Percentiles rank a stretch among this genome's conserved stretches.
These are phyloP conservation scores for Nicotiana obtusifolia DNA, from an alignment of 257 asterid species.

Conservation along the genomic window DNA sequence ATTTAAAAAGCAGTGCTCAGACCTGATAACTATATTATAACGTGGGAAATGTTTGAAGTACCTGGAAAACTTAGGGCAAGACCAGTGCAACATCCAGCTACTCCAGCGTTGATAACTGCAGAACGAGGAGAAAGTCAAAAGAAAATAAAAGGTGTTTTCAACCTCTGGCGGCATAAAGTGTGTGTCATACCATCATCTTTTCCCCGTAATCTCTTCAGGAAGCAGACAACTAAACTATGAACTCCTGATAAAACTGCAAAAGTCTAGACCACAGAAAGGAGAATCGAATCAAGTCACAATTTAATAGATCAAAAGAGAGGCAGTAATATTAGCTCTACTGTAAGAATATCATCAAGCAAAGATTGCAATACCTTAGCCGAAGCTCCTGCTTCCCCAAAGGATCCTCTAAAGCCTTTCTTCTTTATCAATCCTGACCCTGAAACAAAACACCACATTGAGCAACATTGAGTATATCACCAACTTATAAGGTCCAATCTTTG, in stretches of 20 bases:
- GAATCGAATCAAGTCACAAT: neutral
- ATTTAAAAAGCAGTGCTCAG: neutral
- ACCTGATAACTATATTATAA: neutral
- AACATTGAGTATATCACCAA: neutral
- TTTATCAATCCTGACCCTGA: slow-evolving; percentile 69
- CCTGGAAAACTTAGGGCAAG: slow-evolving; percentile 94
- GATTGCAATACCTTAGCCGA: slow-evolving; percentile 65
- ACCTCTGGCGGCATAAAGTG: neutral
- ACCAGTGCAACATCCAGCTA: slow-evolving; percentile 97
- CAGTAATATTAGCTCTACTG: neutral
- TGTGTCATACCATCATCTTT: slow-evolving; percentile 75
- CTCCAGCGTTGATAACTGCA: slow-evolving; percentile 87
- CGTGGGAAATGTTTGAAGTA: slow-evolving; percentile 9
- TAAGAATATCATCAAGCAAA: neutral
- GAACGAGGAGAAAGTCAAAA: slow-evolving; percentile 4
- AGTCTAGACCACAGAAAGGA: slow-evolving; percentile 47
- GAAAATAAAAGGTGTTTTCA: neutral
- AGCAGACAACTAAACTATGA: slow-evolving; percentile 81
- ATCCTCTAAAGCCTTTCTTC: slow-evolving; percentile 75
- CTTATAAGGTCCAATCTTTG: neutral
- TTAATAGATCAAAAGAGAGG: neutral
- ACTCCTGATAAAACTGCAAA: slow-evolving; percentile 90
- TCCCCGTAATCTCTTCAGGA: slow-evolving; percentile 75
- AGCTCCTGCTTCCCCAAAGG: slow-evolving; percentile 70
- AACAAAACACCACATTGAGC: neutral